phyloP scores from a whole-genome alignment of 768 basidiomycete species.

The Dentipellis sp. region DNA sequence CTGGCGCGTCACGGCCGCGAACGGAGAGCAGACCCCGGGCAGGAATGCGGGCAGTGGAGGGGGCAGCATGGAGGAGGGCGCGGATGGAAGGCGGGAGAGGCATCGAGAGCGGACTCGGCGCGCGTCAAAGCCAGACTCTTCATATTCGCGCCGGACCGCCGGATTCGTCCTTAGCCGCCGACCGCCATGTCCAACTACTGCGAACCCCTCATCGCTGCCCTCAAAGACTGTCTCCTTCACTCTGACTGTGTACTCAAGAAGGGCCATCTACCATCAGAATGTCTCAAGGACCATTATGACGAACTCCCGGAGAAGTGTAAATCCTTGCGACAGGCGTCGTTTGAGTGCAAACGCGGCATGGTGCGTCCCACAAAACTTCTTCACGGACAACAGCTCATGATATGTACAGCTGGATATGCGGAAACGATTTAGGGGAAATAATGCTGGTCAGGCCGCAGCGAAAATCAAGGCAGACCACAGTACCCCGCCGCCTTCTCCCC shows the following conservation, averaged over 20 bases:
- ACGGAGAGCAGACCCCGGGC: not conserved
- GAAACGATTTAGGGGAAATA: conserved; percentile 73
- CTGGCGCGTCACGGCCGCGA: not conserved
- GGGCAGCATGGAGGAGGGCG: not conserved
- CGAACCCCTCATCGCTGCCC: conserved; percentile 61
- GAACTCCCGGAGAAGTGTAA: conserved; percentile 79
- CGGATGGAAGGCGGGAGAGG: not conserved
- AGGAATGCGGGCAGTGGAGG: not conserved
- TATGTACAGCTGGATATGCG: conserved; percentile 67
- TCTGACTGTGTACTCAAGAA: conserved; percentile 85
- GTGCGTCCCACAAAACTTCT: conserved; percentile 31
- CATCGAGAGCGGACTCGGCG: not conserved
- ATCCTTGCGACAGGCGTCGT: conserved; percentile 69
- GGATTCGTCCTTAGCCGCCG: not conserved
- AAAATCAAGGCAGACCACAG: not conserved
- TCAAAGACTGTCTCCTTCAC: conserved; percentile 77
- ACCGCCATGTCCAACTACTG: conserved; percentile 70
- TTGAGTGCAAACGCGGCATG: conserved; percentile 89
- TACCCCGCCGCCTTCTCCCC: not conserved
- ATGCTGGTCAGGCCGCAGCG: conserved; percentile 33
- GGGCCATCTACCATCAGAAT: conserved; percentile 74
- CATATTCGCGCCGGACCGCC: no score
- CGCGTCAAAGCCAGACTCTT: no score
- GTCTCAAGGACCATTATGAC: conserved; percentile 62
- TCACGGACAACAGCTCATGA: not conserved